Percentiles rank a stretch among this genome's conserved stretches.
These are phyloP conservation scores for Daldinia eschscholtzii DNA, from an alignment of 2,329 filamentous ascomycete species.

Conservation along the genomic window DNA sequence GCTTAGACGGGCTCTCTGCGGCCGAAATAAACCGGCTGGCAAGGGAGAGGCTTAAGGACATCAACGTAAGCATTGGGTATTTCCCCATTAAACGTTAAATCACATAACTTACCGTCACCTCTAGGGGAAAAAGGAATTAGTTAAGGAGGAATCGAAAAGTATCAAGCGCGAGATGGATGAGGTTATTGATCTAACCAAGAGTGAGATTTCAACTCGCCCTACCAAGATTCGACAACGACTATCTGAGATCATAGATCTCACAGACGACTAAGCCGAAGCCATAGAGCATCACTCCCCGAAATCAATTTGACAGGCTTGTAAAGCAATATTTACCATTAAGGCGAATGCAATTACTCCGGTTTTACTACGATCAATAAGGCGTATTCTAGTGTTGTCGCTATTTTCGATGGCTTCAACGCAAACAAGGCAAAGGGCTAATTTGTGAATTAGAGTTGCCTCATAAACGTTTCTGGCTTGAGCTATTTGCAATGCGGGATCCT, in stretches of 20 bases:
- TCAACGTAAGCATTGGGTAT: conserved; percentile 43
- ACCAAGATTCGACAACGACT: neutral
- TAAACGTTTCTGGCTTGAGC: neutral
- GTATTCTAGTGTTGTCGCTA: neutral
- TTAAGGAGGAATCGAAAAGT: conserved; percentile 32
- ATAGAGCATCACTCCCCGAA: neutral
- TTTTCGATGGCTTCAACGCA: neutral
- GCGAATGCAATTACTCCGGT: neutral
- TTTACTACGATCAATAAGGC: neutral
- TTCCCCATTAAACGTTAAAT: neutral
- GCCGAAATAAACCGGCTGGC: conserved; percentile 50
- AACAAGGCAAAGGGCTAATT: neutral
- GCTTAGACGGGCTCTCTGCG: conserved; percentile 42
- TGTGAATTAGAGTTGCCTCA: neutral
- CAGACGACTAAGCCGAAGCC: conserved; percentile 28
- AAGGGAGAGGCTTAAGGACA: conserved; percentile 48
- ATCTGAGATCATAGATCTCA: conserved; percentile 46
- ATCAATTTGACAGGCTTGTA: neutral
- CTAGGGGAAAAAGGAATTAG: conserved; percentile 16
- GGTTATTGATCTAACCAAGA: conserved; percentile 46
- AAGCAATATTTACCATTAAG: neutral
- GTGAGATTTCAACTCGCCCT: neutral
- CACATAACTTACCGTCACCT: neutral
- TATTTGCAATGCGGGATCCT: neutral
- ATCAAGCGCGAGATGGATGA: conserved; percentile 51